Base-by-base conservation (phyloP, 225 moss, liverwort and hornwort genomes). In the Lunularia cruciata region DNA sequence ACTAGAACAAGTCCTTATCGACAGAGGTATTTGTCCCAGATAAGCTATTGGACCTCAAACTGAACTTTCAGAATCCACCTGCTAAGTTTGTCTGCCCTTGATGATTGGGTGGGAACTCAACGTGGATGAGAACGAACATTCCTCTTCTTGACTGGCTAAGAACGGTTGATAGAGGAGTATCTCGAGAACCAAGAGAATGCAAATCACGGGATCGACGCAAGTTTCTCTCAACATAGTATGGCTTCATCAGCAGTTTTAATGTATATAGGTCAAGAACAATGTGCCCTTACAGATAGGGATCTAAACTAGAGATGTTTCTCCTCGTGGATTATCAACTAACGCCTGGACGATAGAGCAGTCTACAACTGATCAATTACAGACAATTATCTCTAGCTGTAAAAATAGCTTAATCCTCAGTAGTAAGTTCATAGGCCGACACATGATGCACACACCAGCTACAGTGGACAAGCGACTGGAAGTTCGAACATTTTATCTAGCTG, bases 181-280 rank as follows among this genome's bases (percentile, higher is more conserved):
- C n/a, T n/a, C n/a, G n/a, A n/a, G n/a, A n/a, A n/a, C n/a, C n/a
- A n/a, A n/a, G n/a, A n/a, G n/a, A n/a, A n/a, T n/a, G n/a, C n/a
- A n/a, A n/a, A n/a, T n/a, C n/a, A n/a, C n/a, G n/a, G n/a, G n/a
- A n/a, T n/a, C n/a, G n/a, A n/a, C n/a, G n/a, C n/a, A n/a, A n/a
- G n/a, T n/a, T 57, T 26, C 31, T 31, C 57, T 57, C 38, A 23
- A 60, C 60, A 60, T 22, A 19, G 5, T 36, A 60, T 39, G 60
- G 60, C 60, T 60, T 60, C 37, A 60, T 60, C 38, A 60, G 60
- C 60, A 20, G 60, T 18, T 36, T 57, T 14, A 0, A 30, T 31
- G 3, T 11, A 22, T 60, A 20, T 2, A 39, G 5, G 7, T 33
- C 11, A 11, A 19, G 23, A 60, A 36, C 38, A 60, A 60, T 39